These are phyloP conservation scores for Xylaria hypoxylon DNA, from an alignment of 2,329 filamentous ascomycete genomes.

Conservation along the genomic window DNA sequence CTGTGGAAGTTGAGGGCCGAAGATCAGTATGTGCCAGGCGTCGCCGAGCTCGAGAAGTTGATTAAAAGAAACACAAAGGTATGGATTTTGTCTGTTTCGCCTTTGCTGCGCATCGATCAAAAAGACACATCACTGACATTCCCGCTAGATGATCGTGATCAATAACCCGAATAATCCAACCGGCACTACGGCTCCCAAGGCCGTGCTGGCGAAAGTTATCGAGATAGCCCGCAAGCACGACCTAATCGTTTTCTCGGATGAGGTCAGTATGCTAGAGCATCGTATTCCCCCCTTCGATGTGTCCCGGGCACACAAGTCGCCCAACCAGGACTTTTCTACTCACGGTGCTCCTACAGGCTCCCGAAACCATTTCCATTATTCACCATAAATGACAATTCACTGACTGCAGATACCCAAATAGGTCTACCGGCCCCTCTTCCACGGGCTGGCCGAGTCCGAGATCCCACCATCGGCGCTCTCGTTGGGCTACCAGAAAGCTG, in stretches of 20 bases:
- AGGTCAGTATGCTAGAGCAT: slow-evolving; percentile 52
- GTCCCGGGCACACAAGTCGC: no score
- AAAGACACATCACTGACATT: slow-evolving; percentile 4
- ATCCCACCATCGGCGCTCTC: slow-evolving; percentile 75
- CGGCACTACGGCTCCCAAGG: slow-evolving; percentile 74
- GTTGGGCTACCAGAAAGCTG: slow-evolving; percentile 75
- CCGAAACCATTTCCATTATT: no score
- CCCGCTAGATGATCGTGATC: slow-evolving; percentile 61
- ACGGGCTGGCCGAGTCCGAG: slow-evolving; percentile 65
- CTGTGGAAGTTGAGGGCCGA: slow-evolving; percentile 77
- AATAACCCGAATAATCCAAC: slow-evolving; percentile 88
- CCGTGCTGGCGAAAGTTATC: slow-evolving; percentile 70
- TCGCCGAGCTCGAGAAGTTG: slow-evolving; percentile 72
- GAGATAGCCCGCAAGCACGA: slow-evolving; percentile 70
- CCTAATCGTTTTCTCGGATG: slow-evolving; percentile 78
- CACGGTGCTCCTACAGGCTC: no score
- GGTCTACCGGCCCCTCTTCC: slow-evolving; percentile 86
- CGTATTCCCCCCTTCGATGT: no score
- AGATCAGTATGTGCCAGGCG: slow-evolving; percentile 74
- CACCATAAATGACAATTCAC: no score
- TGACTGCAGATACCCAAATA: no score
- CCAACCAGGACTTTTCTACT: no score
- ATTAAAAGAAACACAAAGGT: slow-evolving; percentile 78
- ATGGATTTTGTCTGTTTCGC: slow-evolving; percentile 51
- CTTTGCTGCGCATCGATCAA: not conserved